These are phyloP conservation scores for Xylaria sp. DNA, from an alignment of 2,329 filamentous ascomycete genomes.

Conservation along the genomic window DNA sequence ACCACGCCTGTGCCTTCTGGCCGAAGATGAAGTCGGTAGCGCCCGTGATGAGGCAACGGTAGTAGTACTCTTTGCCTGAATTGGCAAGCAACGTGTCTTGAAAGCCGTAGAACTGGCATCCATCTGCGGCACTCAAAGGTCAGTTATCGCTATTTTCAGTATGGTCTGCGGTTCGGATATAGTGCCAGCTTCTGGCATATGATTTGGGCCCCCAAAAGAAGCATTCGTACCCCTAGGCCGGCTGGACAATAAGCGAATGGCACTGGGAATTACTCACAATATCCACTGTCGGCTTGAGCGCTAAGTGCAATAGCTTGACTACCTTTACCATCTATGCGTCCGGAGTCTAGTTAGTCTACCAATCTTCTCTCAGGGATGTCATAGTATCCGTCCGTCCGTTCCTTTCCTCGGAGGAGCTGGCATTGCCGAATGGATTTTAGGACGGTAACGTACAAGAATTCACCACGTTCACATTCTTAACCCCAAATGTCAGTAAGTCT, in stretches of 20 bases:
- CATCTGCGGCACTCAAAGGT: conserved; percentile 37
- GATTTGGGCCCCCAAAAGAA: not conserved
- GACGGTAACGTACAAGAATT: conserved; percentile 52
- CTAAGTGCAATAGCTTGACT: conserved; percentile 61
- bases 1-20: conserved; percentile 57
- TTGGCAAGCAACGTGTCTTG: conserved; percentile 63
- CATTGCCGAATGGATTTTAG: not conserved
- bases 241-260: not conserved
- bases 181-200: not conserved
- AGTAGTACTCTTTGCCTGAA: conserved; percentile 60
- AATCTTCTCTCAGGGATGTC: not conserved
- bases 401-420: not conserved
- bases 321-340: conserved; percentile 53
- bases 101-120: conserved; percentile 58
- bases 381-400: not conserved
- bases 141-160: not conserved
- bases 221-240: not conserved
- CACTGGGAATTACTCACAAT: conserved; percentile 44
- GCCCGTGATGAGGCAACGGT: conserved; percentile 57
- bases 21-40: conserved; percentile 65
- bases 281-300: conserved; percentile 58
- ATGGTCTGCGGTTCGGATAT: not conserved
- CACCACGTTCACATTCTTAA: conserved; percentile 63
- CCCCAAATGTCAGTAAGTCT: conserved; percentile 17
- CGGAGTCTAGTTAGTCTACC: conserved; percentile 12